Conservation (phyloP, 371 early-diverging fungal genomes). For the Catenaria anguillulae region DNA sequence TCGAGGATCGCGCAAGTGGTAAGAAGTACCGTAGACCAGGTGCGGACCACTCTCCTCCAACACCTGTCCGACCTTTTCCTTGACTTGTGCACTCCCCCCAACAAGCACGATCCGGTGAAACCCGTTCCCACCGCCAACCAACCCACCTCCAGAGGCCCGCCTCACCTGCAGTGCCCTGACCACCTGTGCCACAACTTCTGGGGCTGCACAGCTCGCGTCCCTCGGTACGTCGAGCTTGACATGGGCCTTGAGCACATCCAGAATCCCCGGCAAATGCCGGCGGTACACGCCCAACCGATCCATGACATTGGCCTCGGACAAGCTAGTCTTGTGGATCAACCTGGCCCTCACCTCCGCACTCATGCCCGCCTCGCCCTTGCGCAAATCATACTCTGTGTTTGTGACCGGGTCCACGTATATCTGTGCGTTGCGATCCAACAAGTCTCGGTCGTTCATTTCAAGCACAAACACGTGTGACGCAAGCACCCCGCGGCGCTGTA, state of each 20-base stretch:
- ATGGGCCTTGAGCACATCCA: background rate
- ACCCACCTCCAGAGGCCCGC: background rate
- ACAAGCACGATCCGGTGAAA: background rate
- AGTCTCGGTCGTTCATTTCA: background rate
- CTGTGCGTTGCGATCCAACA: background rate
- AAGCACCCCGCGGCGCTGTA: conserved; percentile 20
- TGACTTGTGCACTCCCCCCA: background rate
- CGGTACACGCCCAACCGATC: background rate
- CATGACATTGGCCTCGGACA: background rate
- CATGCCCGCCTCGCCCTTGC: background rate
- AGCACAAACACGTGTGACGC: conserved; percentile 5
- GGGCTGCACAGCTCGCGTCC: too few relatives aligned
- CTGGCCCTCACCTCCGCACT: background rate
- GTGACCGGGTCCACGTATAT: background rate
- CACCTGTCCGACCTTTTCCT: background rate
- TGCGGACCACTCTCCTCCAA: background rate
- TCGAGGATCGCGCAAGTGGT: too few relatives aligned
- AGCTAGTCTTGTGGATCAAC: background rate
- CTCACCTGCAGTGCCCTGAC: background rate
- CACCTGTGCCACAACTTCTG: too few relatives aligned
- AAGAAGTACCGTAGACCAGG: background rate
- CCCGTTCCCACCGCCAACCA: background rate
- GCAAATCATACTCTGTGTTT: background rate
- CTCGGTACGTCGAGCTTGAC: too few relatives aligned
- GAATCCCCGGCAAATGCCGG: background rate